Evolutionary conservation across 208 protist genomes (phyloP).

Genomic region (Tritrichomonas foetus): DNA sequence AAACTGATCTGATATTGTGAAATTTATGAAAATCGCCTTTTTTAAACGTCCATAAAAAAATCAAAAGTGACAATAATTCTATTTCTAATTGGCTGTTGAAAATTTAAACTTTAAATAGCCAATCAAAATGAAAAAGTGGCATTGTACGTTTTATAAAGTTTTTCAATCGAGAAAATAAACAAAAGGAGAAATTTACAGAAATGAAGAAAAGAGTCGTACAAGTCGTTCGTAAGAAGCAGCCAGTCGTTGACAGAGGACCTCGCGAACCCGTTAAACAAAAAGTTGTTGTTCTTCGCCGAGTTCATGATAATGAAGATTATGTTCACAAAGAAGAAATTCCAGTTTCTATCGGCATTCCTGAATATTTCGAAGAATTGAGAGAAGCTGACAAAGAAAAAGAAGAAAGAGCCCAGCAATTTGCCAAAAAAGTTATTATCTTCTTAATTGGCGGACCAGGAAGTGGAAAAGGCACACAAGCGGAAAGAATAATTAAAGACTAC

Average conservation of each 20-base stretch:
- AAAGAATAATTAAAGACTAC: not conserved
- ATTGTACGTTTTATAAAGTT: no score
- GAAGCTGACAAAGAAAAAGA: not conserved
- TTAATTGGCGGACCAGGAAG: conserved; percentile 4
- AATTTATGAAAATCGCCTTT: no score
- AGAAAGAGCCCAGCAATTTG: not conserved
- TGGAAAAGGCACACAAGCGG: conserved; percentile 29
- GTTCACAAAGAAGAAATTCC: conserved; percentile 4
- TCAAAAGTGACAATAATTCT: no score
- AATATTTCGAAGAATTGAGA: not conserved
- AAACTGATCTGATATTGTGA: no score
- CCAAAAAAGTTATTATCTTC: not conserved
- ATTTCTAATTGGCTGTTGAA: no score
- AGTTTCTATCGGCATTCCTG: not conserved
- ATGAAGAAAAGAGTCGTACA: no score
- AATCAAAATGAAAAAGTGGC: no score
- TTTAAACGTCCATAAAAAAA: no score
- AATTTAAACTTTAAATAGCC: no score
- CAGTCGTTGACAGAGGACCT: not conserved
- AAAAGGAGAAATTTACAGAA: no score
- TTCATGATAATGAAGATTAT: not conserved
- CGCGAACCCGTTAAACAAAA: not conserved
- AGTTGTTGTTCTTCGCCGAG: not conserved
- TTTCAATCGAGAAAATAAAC: no score
- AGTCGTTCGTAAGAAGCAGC: not conserved